Conservation (phyloP, 805 yeast species). For the Maudiozyma barnettii region DNA sequence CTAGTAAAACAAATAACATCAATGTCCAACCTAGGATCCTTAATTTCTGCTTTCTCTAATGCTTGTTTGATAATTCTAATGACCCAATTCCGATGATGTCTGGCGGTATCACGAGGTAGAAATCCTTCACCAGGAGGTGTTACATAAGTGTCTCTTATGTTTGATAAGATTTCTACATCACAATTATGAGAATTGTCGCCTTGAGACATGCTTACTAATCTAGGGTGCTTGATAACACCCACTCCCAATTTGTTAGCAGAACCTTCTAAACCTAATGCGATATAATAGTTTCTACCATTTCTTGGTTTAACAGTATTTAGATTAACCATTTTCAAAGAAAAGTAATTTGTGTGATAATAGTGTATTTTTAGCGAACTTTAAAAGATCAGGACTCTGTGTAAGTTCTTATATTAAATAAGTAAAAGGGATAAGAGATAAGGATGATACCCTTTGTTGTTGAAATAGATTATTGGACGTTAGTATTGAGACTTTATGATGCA, state of each 20-base stretch:
- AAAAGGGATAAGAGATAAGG: too few species aligned
- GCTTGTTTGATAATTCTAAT: constrained; percentile 66
- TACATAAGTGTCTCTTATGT: constrained; percentile 86
- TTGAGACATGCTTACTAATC: constrained; percentile 14
- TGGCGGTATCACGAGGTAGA: constrained; percentile 89
- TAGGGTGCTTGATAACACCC: constrained; percentile 72
- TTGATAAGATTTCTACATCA: constrained; percentile 70
- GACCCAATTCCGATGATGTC: constrained; percentile 94
- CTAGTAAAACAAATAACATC: constrained; percentile 89
- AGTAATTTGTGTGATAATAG: too few species aligned
- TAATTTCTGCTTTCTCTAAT: constrained; percentile 48
- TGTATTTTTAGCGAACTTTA: too few species aligned
- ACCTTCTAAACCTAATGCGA: constrained; percentile 91
- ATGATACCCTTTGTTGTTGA: too few species aligned
- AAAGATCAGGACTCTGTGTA: too few species aligned
- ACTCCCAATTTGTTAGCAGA: constrained; percentile 95
- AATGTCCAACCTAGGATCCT: constrained; percentile 37
- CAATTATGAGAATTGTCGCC: constrained; percentile 51
- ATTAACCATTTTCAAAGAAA: constrained; percentile 20
- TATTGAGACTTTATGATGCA: too few species aligned
- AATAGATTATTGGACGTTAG: too few species aligned
- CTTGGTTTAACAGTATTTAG: constrained; percentile 23
- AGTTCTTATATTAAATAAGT: too few species aligned
- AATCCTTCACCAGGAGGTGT: constrained; percentile 99
- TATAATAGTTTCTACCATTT: constrained; percentile 34